A percentile compares a stretch with the other conserved stretches of the same genome.
phyloP scores from a whole-genome alignment of 1,139 yeast species.

The Diutina mesorugosa region DNA sequence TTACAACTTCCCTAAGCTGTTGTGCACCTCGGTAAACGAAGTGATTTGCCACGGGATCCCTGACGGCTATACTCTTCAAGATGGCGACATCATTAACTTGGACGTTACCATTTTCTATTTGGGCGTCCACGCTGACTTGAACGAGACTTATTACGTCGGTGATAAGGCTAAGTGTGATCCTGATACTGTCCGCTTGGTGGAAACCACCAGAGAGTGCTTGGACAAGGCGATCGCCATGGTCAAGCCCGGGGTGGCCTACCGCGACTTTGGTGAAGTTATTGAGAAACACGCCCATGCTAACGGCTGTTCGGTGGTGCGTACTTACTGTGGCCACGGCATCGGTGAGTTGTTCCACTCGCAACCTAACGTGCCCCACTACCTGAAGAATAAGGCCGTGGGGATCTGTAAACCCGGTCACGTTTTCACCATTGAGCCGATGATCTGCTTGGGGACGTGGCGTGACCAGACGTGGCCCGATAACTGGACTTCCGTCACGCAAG shows the following conservation, averaged over 20 bases:
- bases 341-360: slow-evolving; percentile 81
- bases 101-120: slow-evolving; percentile 78
- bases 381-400: slow-evolving; percentile 87
- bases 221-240: slow-evolving; percentile 73
- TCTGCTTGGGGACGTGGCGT: slow-evolving; percentile 72
- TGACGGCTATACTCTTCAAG: slow-evolving; percentile 71
- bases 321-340: slow-evolving; percentile 93
- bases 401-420: slow-evolving; percentile 93
- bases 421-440: slow-evolving; percentile 97
- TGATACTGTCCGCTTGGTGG: slow-evolving; percentile 78
- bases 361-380: slow-evolving; percentile 92
- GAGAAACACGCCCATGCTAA: slow-evolving; percentile 78
- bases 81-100: slow-evolving; percentile 89
- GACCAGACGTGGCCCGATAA: slow-evolving; percentile 94
- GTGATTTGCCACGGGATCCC: slow-evolving; percentile 97
- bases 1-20: slow-evolving; percentile 84
- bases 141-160: slow-evolving; percentile 95
- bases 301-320: slow-evolving; percentile 74
- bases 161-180: slow-evolving; percentile 68
- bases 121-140: slow-evolving; percentile 90
- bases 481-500: slow-evolving; percentile 90
- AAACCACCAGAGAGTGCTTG: slow-evolving; percentile 84
- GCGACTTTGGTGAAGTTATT: slow-evolving; percentile 79
- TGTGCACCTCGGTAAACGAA: slow-evolving; percentile 91
- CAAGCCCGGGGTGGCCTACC: slow-evolving; percentile 86